Evolutionary conservation across 352 stramenopile genomes (phyloP).

Genomic region (Globisporangium ultimum): DNA sequence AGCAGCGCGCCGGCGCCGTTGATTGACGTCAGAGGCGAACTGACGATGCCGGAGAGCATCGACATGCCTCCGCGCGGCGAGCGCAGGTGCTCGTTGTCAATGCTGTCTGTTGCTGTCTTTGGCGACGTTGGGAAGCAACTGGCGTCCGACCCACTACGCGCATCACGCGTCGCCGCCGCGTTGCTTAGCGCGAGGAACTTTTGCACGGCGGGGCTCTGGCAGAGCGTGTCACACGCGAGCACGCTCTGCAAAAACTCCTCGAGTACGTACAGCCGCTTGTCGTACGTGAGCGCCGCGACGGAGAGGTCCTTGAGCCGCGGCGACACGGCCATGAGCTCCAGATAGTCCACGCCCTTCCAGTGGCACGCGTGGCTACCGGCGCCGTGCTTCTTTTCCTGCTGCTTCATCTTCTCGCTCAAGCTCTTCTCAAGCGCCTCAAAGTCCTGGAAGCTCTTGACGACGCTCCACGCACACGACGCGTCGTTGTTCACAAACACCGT

Average conservation of each 20-base stretch:
- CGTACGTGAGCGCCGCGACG: slow-evolving; percentile 40
- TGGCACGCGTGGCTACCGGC: slow-evolving; percentile 35
- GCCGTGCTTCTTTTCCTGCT: slow-evolving; percentile 70
- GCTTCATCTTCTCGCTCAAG: slow-evolving; percentile 57
- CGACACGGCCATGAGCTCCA: slow-evolving; percentile 44
- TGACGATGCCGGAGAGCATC: background rate
- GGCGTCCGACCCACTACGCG: background rate
- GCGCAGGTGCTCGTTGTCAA: slow-evolving; percentile 9
- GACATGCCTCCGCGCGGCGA: slow-evolving; percentile 8
- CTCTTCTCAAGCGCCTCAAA: slow-evolving; percentile 71
- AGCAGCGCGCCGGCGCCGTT: slow-evolving; percentile 27
- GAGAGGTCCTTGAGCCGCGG: slow-evolving; percentile 46
- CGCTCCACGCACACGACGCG: slow-evolving; percentile 54
- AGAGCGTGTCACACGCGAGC: slow-evolving; percentile 61
- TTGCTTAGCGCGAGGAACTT: slow-evolving; percentile 66
- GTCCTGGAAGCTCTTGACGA: slow-evolving; percentile 66
- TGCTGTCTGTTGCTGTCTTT: slow-evolving; percentile 12
- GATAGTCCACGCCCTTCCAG: slow-evolving; percentile 74
- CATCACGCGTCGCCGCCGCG: slow-evolving; percentile 1
- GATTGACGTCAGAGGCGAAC: background rate
- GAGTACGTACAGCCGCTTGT: slow-evolving; percentile 58
- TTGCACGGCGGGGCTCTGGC: slow-evolving; percentile 68
- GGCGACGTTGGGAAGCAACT: background rate
- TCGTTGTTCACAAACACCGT: slow-evolving; percentile 60
- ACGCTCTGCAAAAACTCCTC: slow-evolving; percentile 75